phyloP scores from a whole-genome alignment of 306 rosid species.

The Cicer arietinum region DNA sequence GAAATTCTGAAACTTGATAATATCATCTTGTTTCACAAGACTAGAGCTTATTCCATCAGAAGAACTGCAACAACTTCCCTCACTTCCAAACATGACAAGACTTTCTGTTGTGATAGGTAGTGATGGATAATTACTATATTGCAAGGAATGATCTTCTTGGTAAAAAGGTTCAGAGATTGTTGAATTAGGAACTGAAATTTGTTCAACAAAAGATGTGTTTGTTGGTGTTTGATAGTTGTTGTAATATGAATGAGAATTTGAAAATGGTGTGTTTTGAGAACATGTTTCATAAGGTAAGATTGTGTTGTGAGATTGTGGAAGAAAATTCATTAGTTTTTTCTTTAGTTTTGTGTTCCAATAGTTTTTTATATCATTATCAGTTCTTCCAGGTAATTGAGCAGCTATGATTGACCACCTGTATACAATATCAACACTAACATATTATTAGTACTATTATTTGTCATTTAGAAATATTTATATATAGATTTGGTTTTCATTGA shows the following conservation, averaged over 20 bases:
- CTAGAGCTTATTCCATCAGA: constrained; percentile 72
- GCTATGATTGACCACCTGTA: constrained; percentile 95
- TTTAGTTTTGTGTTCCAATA: constrained; percentile 97
- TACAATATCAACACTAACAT: background rate
- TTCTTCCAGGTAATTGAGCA: constrained; percentile 87
- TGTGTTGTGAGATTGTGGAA: constrained; percentile 49
- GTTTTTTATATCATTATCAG: constrained; percentile 94
- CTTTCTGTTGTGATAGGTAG: constrained; percentile 48
- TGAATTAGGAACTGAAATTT: constrained; percentile 38
- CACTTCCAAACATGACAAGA: constrained; percentile 64
- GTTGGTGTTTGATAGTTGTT: constrained; percentile 30
- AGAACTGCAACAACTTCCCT: constrained; percentile 76
- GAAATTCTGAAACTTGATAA: constrained; percentile 46
- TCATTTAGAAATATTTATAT: too few species aligned
- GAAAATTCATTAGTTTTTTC: constrained; percentile 76
- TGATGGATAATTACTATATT: constrained; percentile 8
- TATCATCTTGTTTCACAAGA: constrained; percentile 61
- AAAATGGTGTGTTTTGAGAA: constrained; percentile 34
- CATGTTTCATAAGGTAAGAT: constrained; percentile 41
- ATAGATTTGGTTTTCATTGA: too few species aligned
- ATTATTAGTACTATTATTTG: too few species aligned
- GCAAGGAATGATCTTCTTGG: constrained; percentile 48
- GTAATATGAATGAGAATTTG: constrained; percentile 33
- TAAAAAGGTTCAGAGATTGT: constrained; percentile 48
- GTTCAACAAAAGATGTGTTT: constrained; percentile 33